Conservation (phyloP, 495 filamentous ascomycete species). For the Corynascus novoguineensis region DNA sequence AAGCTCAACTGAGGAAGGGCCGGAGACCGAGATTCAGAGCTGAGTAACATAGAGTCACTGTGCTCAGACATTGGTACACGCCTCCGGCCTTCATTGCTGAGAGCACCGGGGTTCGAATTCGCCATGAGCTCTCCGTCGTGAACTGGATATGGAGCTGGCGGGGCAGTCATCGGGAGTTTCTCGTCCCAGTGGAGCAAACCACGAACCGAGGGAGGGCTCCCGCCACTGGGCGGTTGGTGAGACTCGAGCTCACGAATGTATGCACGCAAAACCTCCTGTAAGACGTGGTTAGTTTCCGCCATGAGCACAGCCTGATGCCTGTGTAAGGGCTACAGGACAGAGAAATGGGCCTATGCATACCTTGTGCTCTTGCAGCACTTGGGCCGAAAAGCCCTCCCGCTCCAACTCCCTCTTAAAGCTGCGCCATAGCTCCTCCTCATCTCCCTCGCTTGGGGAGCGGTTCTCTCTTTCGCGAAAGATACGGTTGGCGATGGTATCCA, state of each 20-base stretch:
- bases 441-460: constrained; percentile 31
- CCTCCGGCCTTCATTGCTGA: constrained; percentile 39
- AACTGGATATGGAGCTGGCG: constrained; percentile 16
- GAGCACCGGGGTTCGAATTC: constrained; percentile 12
- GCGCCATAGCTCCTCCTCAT: constrained; percentile 48
- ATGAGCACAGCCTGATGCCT: background rate
- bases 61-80: constrained; percentile 14
- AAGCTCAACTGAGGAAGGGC: constrained; percentile 29
- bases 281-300: background rate
- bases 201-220: constrained; percentile 37
- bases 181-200: constrained; percentile 29
- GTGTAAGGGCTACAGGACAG: too few relatives aligned
- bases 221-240: constrained; percentile 28
- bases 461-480: constrained; percentile 38
- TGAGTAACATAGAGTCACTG: constrained; percentile 15
- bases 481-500: constrained; percentile 46
- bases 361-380: constrained; percentile 48
- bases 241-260: constrained; percentile 51
- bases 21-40: constrained; percentile 14
- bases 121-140: constrained; percentile 24
- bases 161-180: constrained; percentile 20
- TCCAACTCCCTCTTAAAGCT: constrained; percentile 49
- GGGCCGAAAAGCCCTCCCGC: constrained; percentile 46
- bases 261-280: constrained; percentile 48
- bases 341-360: constrained; percentile 23